Evolutionary conservation across 495 filamentous ascomycete species (phyloP), one percentile per base, ranked within the genome.

Genomic region (Astrothelium subdiscretum): DNA sequence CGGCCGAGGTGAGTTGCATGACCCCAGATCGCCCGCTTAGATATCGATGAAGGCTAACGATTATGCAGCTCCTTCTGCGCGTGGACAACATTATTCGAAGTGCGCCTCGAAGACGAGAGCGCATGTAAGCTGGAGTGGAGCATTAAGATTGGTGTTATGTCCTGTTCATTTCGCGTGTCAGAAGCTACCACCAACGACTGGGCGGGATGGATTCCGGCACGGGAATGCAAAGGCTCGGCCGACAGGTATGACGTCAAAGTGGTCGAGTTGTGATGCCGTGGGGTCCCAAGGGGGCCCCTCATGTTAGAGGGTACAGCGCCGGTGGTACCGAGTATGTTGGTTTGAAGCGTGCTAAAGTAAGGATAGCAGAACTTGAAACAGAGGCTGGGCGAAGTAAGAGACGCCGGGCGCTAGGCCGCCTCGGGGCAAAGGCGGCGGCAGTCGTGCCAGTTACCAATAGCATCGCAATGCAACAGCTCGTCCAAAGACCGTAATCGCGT

Each of bases 21-120:
- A 58, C 59, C 22, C 62, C 15, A 40, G 61, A 48, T 48, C 43
- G 12, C 12, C 43, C 5, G 43, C 57, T 32, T 44, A 27, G 52
- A 57, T 4, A 22, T 18, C 22, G 29, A 24, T 57, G 11, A 31
- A 48, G 27, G 2, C 29, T 6, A 22, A 10, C 38, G 24, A 22
- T 5, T 42, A 5, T 18, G 4, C 65, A 90, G 87, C 78, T 94
- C 65, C 79, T 94, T 59, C 77, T 94, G 66, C 81, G 89, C 71
- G 89, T 94, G 32, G 89, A 94, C 74, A 90, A 91, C 73, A 94
- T 94, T 71, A 91, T 94, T 68, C 82, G 88, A 31, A 81, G 84
- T 52, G 89, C 89, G 59, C 89, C 89, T 63, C 76, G 89, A 68
- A 84, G 79, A 72, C 80, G 89, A 38, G 87, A 90, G 69, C 81